Evolutionary conservation across 1,284 basidiomycete genomes (phyloP).

Genomic region (Boletus hoseneyae): DNA sequence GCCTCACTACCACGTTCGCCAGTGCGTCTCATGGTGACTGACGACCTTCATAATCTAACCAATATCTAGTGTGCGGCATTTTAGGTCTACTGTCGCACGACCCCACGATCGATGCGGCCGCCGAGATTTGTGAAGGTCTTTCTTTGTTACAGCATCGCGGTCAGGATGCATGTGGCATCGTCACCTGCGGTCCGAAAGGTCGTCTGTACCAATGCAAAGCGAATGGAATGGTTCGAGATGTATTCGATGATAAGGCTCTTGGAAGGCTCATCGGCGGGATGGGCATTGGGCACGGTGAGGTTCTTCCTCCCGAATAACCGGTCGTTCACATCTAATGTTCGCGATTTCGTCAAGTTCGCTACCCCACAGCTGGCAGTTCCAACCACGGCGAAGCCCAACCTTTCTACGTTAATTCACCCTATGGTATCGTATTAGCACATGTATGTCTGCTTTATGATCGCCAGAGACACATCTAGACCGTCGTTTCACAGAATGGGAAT

Average conservation of each 20-base stretch:
- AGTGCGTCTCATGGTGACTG: slow-evolving; percentile 21
- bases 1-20: slow-evolving; percentile 5
- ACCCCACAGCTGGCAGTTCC: slow-evolving; percentile 97
- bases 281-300: slow-evolving; percentile 94
- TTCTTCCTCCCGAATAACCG: not conserved
- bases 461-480: slow-evolving; percentile 1
- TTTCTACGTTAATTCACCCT: slow-evolving; percentile 99
- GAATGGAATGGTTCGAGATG: slow-evolving; percentile 99
- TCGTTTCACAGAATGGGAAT: slow-evolving; percentile 83
- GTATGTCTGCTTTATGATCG: slow-evolving; percentile 44
- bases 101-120: slow-evolving; percentile 68
- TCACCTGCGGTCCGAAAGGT: slow-evolving; percentile 94
- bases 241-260: slow-evolving; percentile 84
- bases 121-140: slow-evolving; percentile 88
- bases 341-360: slow-evolving; percentile 64
- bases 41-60: slow-evolving; percentile 1
- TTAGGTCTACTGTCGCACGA: slow-evolving; percentile 83
- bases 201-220: slow-evolving; percentile 98
- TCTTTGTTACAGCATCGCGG: slow-evolving; percentile 92
- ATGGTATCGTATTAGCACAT: slow-evolving; percentile 98
- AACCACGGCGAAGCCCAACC: slow-evolving; percentile 99
- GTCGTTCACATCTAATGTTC: slow-evolving; percentile 9
- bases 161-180: slow-evolving; percentile 97
- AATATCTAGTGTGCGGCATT: slow-evolving; percentile 75
- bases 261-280: slow-evolving; percentile 86